These are phyloP conservation scores for Imleria badia DNA, from an alignment of 768 basidiomycete species.

Conservation along the genomic window DNA sequence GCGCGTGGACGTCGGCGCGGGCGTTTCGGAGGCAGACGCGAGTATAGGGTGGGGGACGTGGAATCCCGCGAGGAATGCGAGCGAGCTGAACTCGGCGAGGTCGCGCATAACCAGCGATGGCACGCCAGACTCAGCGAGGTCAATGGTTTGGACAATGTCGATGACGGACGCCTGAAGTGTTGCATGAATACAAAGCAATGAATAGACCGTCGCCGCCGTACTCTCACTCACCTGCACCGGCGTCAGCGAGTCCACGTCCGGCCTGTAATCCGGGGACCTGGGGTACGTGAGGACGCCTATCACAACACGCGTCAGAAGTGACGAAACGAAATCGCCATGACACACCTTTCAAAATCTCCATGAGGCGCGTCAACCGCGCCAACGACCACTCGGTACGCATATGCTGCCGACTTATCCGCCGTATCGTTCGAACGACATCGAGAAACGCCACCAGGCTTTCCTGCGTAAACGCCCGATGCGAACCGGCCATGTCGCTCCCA, in stretches of 20 bases:
- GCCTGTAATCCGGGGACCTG: slow-evolving; percentile 80
- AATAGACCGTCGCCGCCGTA: neutral
- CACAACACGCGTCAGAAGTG: neutral
- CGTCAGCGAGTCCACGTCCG: slow-evolving; percentile 79
- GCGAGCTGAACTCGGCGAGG: slow-evolving; percentile 78
- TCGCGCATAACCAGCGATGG: slow-evolving; percentile 80
- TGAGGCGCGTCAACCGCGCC: slow-evolving; percentile 61
- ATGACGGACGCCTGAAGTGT: slow-evolving; percentile 62
- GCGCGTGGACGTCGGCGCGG: slow-evolving; percentile 31
- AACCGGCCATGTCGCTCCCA: slow-evolving; percentile 2
- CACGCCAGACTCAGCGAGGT: slow-evolving; percentile 57
- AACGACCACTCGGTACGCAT: slow-evolving; percentile 61
- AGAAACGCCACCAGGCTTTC: slow-evolving; percentile 84
- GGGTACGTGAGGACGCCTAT: slow-evolving; percentile 77
- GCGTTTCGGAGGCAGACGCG: slow-evolving; percentile 8
- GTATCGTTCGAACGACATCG: slow-evolving; percentile 62
- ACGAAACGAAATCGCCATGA: neutral
- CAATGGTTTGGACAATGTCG: slow-evolving; percentile 65
- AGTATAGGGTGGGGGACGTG: slow-evolving; percentile 40
- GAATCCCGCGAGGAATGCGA: slow-evolving; percentile 86
- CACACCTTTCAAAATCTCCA: slow-evolving; percentile 75
- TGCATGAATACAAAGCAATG: neutral
- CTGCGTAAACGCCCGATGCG: slow-evolving; percentile 42
- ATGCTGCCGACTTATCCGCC: slow-evolving; percentile 49
- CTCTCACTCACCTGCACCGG: slow-evolving; percentile 65